Base-by-base conservation (phyloP, 78 protist species). In the Planoprotostelium fungivorum region DNA sequence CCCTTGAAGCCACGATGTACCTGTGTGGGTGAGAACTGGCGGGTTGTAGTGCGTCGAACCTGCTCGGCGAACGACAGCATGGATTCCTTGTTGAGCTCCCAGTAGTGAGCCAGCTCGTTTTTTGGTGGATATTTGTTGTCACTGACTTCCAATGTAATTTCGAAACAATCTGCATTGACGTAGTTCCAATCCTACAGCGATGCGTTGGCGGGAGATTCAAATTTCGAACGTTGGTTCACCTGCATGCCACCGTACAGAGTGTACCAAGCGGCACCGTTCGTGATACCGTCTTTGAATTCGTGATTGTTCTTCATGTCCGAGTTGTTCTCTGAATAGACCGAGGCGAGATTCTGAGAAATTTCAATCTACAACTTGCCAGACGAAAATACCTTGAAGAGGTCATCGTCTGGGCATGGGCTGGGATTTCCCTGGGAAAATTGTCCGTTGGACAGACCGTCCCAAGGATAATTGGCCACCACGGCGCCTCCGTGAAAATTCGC, bases 201-300 rank as follows among this genome's bases (percentile, higher is more conserved):
- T 37, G 5, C 29, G 84, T n/a, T 37, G 84, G 0, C 37, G 28
- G 1, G 34, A 63, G 29, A 28, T 39, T 38, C 36, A n/a, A 1
- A 38, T 88, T n/a, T 73, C 34, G 51, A 37, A 87, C 34, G 5
- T 5, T 1, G 38, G 37, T 38, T 10, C 36, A 63, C 97, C 90
- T 96, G 96, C 97, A 96, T 93, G 29, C 96, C 93, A 38, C 96
- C 96, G 63, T 63, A 28, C 1, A 96, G 84, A 1, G 88, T 37
- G 91, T 96, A 96, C 97, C 96, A 94, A 23, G 16, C 83, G 0
- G 97, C 97, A 10, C 97, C 97, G 88, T 96, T 96, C 34, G 92
- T 90, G 37, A 94, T 92, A 0, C 97, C 97, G 31, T 88, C 51
- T 23, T 38, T 34, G 31, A 93, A 96, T 1, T 87, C 89, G 29